Base-by-base conservation (phyloP, 257 asterid genomes). In the Thymus quinquecostatus region DNA sequence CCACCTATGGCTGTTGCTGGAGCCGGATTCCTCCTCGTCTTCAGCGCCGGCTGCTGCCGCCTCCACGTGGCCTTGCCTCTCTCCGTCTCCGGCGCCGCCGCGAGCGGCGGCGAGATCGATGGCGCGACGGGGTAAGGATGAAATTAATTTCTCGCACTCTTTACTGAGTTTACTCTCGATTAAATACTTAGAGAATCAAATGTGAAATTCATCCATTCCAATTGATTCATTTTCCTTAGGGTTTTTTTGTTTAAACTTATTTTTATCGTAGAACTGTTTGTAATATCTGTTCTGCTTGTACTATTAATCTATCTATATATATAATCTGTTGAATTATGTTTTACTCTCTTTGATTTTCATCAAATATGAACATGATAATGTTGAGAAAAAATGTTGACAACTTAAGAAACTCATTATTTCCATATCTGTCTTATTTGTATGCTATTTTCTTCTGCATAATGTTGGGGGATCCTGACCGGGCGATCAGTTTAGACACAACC, bases 381-480 rank as follows among this genome's bases (percentile, higher is more conserved):
- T 21, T 21, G 21, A 21, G 21, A 21, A 21, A 21, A 21, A 21
- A 21, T 21, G 21, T 21, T 21, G 21, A 21, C 21, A 21, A 21
- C 21, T 21, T 21, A 21, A 21, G 21, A 21, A 21, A 21, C 21
- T 21, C 21, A 21, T 21, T 21, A 21, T 21, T 21, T 21, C 21
- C 21, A 21, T 21, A 21, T 21, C 21, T 53, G 30, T 32, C 41
- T 21, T 66, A 61, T 6, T 55, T 1, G 30, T 47, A 43, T 70
- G 30, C 6, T n/a, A 8, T 51, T 60, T 32, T 34, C 45, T 41
- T 77, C 34, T 56, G 51, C 49, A 30, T 60, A 34, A 10, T 82
- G 83, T 92, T 89, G 99, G 99, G 99, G n/a, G 97, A 89, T 85
- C 99, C 99, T 55, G 87, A 89, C 10, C 89, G 97, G 97, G 87